Evolutionary conservation across 495 filamentous ascomycete genomes (phyloP), one percentile per base, ranked within the genome.

Genomic region (Podospora didyma): DNA sequence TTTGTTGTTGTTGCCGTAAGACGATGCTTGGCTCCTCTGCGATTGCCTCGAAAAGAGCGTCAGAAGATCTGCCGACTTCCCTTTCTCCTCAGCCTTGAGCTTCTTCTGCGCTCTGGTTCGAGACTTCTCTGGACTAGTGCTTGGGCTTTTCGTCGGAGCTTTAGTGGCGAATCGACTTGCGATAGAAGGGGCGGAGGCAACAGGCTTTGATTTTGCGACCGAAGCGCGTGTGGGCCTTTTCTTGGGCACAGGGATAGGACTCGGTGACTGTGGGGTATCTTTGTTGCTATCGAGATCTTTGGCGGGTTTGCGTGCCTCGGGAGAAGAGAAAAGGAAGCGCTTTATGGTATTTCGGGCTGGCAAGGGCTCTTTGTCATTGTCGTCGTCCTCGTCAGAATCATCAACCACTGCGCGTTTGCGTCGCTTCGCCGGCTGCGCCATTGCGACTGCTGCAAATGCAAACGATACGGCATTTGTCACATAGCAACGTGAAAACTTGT

Each of bases 381-480:
- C 66, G 23, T 57, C 57, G 34, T 73, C 66, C 39, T 74, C 66
- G 51, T 75, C 63, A 46, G 75, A 70, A 60, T 68, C 65, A 19
- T 64, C 61, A 41, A 66, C 41, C 34, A 67, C 42, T 54, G 63
- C 51, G 52, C 63, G 66, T 49, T 73, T 80, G 59, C 73, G 74
- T 57, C 80, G 79, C 72, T 81, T 82, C 57, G 78, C 69, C 57
- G 80, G 75, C 63, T 79, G 78, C 64, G 78, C 75, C 80, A 83
- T 82, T 59, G 64, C 68, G 67, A 65, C 45, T 61, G 52, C 47
- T 37, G 49, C 22, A 46, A 42, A 14, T 39, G 26, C 26, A 21
- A 26, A 23, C 24, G 42, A 44, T 54, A 51, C 24, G 28, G 55
- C 60, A 70, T 70, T 62, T 54, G 63, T 63, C 52, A 59, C 57